A percentile compares a stretch with the other conserved stretches of the same genome.
These are phyloP conservation scores for Solanum sitiens DNA, from an alignment of 257 asterid species.

Conservation along the genomic window DNA sequence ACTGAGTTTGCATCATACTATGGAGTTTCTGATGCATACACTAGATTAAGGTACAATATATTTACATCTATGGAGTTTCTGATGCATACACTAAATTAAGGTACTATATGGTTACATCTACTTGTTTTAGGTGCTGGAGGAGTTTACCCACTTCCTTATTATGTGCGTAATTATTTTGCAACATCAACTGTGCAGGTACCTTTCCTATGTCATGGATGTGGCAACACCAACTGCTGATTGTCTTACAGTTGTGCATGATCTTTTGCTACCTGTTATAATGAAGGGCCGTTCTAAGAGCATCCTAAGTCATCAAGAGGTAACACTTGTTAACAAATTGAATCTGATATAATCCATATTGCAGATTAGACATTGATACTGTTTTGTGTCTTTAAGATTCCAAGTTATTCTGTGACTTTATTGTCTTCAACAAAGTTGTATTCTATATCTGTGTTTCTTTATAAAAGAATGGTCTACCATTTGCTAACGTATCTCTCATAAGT, in stretches of 20 bases:
- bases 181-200: slow-evolving; percentile 25
- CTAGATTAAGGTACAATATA: slow-evolving; percentile 29
- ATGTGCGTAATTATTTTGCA: not conserved
- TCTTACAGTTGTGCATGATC: slow-evolving; percentile 25
- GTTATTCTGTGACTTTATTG: not conserved
- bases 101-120: not conserved
- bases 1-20: slow-evolving; percentile 35
- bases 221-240: slow-evolving; percentile 53
- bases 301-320: slow-evolving; percentile 51
- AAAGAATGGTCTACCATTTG: not conserved
- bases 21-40: slow-evolving; percentile 50
- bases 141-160: not conserved
- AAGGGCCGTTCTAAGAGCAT: slow-evolving; percentile 28
- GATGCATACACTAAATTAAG: slow-evolving; percentile 44
- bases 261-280: slow-evolving; percentile 33
- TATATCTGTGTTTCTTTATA: not conserved
- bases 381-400: not conserved
- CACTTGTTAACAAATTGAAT: not conserved
- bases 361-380: not conserved
- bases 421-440: not conserved
- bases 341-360: not conserved
- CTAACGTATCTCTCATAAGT: not conserved
- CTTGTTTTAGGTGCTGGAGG: not conserved
- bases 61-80: slow-evolving; percentile 29
- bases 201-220: slow-evolving; percentile 49